phyloP scores from a whole-genome alignment of 2,329 filamentous ascomycete species.

The Aspergillus nomiae region DNA sequence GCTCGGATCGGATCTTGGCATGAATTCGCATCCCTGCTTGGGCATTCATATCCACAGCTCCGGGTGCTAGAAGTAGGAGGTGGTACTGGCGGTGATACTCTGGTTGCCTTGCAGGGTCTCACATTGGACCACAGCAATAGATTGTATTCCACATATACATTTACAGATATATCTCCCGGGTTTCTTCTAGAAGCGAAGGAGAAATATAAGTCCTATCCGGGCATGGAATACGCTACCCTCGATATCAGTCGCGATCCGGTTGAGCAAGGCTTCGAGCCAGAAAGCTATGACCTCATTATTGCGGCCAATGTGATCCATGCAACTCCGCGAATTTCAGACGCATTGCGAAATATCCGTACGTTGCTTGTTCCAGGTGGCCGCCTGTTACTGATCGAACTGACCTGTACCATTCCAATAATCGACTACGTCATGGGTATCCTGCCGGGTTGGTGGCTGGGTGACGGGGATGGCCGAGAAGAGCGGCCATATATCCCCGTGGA shows the following conservation, averaged over 20 bases:
- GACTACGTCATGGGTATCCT: slow-evolving; percentile 37
- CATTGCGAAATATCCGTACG: slow-evolving; percentile 27
- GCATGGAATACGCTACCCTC: slow-evolving; percentile 32
- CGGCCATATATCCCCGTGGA: slow-evolving; percentile 21
- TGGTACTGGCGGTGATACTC: slow-evolving; percentile 31
- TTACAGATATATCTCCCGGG: slow-evolving; percentile 33
- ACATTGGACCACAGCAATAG: slow-evolving; percentile 1
- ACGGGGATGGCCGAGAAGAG: slow-evolving; percentile 18
- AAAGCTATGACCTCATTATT: slow-evolving; percentile 36
- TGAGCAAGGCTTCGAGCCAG: slow-evolving; percentile 32
- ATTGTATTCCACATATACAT: slow-evolving; percentile 29
- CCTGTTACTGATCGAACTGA: slow-evolving; percentile 49
- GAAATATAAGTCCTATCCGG: slow-evolving; percentile 21
- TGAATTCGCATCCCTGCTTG: slow-evolving; percentile 17
- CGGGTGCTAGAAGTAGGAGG: slow-evolving; percentile 31
- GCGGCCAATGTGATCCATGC: slow-evolving; percentile 35
- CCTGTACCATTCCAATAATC: slow-evolving; percentile 11
- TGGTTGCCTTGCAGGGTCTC: slow-evolving; percentile 17
- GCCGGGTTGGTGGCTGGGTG: slow-evolving; percentile 44
- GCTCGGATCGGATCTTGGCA: slow-evolving; percentile 8
- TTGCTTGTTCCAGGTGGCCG: slow-evolving; percentile 47
- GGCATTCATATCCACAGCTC: slow-evolving; percentile 26
- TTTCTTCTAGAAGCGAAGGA: slow-evolving; percentile 30
- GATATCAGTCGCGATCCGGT: slow-evolving; percentile 33
- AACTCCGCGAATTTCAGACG: slow-evolving; percentile 23